Evolutionary conservation across 768 basidiomycete species (phyloP), one percentile per base, ranked within the genome.

Genomic region (Lactifluus rugatus): DNA sequence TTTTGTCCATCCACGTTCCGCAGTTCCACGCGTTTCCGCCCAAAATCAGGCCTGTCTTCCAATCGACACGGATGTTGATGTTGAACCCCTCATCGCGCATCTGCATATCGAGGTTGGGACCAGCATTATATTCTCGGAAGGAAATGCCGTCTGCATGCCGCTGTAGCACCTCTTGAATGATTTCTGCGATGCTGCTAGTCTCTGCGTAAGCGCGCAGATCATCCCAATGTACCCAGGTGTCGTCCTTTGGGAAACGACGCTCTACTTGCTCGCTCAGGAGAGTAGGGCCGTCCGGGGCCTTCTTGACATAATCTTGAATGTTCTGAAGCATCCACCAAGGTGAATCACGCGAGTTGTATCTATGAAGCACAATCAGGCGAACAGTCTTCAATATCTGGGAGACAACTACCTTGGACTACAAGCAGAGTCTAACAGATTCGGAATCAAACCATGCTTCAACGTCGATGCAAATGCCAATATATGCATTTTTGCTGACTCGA

Each of bases 241-340:
- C 95, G 66, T 97, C 91, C 67, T 79, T 78, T 1, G 95, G 96
- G 76, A 99, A 99, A 26, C 96, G 84, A n/a, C 96, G 84, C 69
- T 84, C 89, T 56, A 98, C 84, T 3, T 75, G 73, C 66, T 95
- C 93, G 1, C 82, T 77, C 31, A 98, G 80, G 56, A 98, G 79
- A 0, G 83, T 74, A 28, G 87, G 66, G 1, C 96, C 96, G 61
- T 92, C 86, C 0, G 96, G 94, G 0, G 88, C 91, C 70, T 78
- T 84, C 47, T 73, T 73, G 21, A 82, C 85, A 69, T 97, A 98
- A 70, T 98, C 93, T 67, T 98, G 96, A 54, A 99, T 96, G 67
- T 89, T 96, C 70, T 99, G 95, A 58, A 97, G 70, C 89, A 98
- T 95, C 92, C 93, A 98, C 95, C 94, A 98, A 4, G 96, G 95